phyloP scores from a whole-genome alignment of 1,284 basidiomycete species.

The Anthracocystis setariae region DNA sequence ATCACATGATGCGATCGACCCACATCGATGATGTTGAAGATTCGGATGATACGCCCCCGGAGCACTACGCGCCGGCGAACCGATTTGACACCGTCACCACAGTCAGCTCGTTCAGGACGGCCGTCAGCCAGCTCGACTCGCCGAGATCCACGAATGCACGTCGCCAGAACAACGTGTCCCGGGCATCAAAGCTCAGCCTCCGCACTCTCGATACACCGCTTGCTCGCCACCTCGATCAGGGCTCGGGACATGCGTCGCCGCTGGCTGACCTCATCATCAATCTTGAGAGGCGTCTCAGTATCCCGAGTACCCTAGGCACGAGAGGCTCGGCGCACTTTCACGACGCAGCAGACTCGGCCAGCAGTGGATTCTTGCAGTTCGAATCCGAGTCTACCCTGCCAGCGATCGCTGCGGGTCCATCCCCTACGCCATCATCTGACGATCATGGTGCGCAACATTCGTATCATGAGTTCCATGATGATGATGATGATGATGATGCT shows the following conservation, averaged over 20 bases:
- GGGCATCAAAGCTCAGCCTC: conserved; percentile 33
- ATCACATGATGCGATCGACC: conserved; percentile 20
- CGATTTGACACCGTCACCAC: conserved; percentile 43
- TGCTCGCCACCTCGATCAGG: conserved; percentile 43
- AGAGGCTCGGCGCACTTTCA: conserved; percentile 25
- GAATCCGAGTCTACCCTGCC: conserved; percentile 2
- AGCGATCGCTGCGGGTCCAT: conserved; percentile 21
- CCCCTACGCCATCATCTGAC: conserved; percentile 17
- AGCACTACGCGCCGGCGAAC: conserved; percentile 25
- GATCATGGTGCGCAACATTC: conserved; percentile 6
- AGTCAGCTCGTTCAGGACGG: conserved; percentile 38
- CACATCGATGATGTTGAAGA: conserved; percentile 33
- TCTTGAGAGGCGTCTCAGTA: conserved; percentile 35
- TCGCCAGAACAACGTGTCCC: conserved; percentile 14
- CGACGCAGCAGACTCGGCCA: conserved; percentile 31
- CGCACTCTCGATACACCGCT: conserved; percentile 37
- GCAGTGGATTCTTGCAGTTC: conserved; percentile 30
- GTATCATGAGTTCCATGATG: conserved; percentile 13
- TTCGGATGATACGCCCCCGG: conserved; percentile 33
- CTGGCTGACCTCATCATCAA: conserved; percentile 48
- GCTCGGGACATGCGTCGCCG: conserved; percentile 31
- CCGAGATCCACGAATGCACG: conserved; percentile 20
- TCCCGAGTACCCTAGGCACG: conserved; percentile 25
- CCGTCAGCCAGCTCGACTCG: conserved; percentile 33
- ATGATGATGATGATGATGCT: conserved; percentile 27